Percentiles rank a stretch among this genome's conserved stretches.
These are phyloP conservation scores for Suhomyces atakaporum DNA, from an alignment of 1,139 yeast genomes.

Conservation along the genomic window DNA sequence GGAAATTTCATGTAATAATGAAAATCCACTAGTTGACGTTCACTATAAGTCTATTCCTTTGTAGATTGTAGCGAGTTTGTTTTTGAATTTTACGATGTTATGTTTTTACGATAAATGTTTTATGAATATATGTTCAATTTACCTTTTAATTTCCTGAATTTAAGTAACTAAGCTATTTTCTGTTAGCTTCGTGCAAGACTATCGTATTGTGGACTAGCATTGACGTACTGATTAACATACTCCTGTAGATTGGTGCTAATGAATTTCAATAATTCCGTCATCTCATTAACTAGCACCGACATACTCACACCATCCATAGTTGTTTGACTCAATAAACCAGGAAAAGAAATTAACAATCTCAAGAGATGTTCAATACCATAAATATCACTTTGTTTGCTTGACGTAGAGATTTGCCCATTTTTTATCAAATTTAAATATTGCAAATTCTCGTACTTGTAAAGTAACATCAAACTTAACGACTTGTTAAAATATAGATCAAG, in stretches of 20 bases:
- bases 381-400: constrained; percentile 41
- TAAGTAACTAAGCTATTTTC: neutral
- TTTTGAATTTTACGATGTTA: constrained; percentile 4
- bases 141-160: constrained; percentile 1
- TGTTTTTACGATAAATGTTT: constrained; percentile 4
- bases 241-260: constrained; percentile 50
- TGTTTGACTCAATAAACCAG: constrained; percentile 76
- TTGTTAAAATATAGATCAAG: constrained; percentile 76
- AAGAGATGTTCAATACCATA: constrained; percentile 83
- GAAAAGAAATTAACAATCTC: constrained; percentile 72
- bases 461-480: constrained; percentile 66
- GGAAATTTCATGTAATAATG: constrained; percentile 58
- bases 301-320: constrained; percentile 79
- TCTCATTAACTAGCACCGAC: constrained; percentile 42
- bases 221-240: constrained; percentile 50
- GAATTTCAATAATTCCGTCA: constrained; percentile 56
- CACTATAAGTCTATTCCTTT: constrained; percentile 52
- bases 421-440: constrained; percentile 64
- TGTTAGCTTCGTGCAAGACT: constrained; percentile 31
- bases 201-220: constrained; percentile 67
- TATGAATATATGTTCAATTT: constrained; percentile 8
- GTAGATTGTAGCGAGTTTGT: constrained; percentile 1
- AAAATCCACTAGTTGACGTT: constrained; percentile 61
- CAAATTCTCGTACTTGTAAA: constrained; percentile 82
- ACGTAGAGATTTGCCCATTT: constrained; percentile 31